Evolutionary conservation across 2,329 filamentous ascomycete genomes (phyloP).

Genomic region (Grosmannia serpens): DNA sequence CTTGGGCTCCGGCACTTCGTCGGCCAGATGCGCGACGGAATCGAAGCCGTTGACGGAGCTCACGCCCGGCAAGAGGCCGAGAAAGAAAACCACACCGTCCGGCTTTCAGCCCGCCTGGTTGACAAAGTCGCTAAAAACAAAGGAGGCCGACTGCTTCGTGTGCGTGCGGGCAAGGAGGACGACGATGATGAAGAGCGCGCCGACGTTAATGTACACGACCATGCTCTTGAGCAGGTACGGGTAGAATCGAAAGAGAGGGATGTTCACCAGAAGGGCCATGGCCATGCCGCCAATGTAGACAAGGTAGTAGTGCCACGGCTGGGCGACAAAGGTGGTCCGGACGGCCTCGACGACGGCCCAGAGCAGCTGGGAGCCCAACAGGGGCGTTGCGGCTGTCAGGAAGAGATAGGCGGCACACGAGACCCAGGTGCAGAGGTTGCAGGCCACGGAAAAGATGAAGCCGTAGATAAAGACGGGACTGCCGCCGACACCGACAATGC

Average conservation of each 20-base stretch:
- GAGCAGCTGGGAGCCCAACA: neutral
- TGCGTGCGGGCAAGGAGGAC: neutral
- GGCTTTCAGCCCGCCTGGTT: constrained; percentile 3
- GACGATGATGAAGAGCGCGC: constrained; percentile 1
- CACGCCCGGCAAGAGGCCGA: constrained; percentile 1
- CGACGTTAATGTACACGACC: neutral
- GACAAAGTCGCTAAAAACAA: constrained; percentile 2
- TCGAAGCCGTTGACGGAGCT: constrained; percentile 1
- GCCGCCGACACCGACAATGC: constrained; percentile 1
- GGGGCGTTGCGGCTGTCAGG: neutral
- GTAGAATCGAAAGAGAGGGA: neutral
- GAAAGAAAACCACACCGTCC: constrained; percentile 1
- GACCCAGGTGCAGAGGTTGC: neutral
- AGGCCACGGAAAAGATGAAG: neutral
- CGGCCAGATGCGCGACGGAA: constrained; percentile 1
- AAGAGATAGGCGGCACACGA: neutral
- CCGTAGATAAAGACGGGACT: constrained; percentile 2
- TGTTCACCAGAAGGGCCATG: neutral
- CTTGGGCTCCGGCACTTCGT: neutral
- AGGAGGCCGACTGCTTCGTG: neutral
- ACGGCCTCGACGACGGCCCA: neutral
- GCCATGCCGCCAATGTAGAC: neutral
- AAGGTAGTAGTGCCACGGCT: neutral
- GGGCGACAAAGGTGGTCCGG: neutral
- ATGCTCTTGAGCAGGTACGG: neutral